These are phyloP conservation scores for Pichia cactophila DNA, from an alignment of 1,139 yeast genomes.

Conservation along the genomic window DNA sequence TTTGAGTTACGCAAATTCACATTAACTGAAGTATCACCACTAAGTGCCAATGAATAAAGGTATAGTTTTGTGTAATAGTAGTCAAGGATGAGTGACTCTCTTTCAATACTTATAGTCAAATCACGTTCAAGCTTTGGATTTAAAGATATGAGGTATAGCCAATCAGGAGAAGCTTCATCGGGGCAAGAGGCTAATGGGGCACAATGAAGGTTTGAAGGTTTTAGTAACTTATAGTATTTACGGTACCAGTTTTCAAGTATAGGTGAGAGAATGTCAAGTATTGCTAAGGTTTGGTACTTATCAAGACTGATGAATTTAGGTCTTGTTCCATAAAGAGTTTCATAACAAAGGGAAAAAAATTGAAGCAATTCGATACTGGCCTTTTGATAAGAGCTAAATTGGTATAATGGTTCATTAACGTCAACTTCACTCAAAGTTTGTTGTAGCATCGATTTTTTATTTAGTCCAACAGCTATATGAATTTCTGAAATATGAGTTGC, in stretches of 20 bases:
- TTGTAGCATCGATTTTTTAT: constrained; percentile 60
- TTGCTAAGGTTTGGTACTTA: constrained; percentile 63
- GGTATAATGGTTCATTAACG: constrained; percentile 32
- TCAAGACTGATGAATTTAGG: constrained; percentile 47
- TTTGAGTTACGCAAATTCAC: constrained; percentile 17
- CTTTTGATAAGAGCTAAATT: constrained; percentile 55
- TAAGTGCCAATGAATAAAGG: constrained; percentile 71
- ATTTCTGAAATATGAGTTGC: constrained; percentile 85
- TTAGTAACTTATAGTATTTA: constrained; percentile 49
- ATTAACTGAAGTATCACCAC: constrained; percentile 33
- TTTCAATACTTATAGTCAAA: constrained; percentile 41
- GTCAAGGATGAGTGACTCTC: constrained; percentile 72
- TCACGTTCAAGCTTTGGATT: constrained; percentile 34
- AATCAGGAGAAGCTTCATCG: constrained; percentile 15
- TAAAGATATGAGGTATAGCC: constrained; percentile 15
- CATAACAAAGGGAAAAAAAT: constrained; percentile 77
- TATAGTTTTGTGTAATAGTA: constrained; percentile 78
- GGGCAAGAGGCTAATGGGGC: constrained; percentile 13
- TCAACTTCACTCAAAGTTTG: constrained; percentile 61
- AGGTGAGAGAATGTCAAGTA: constrained; percentile 67
- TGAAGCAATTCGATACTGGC: constrained; percentile 76
- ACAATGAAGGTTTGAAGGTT: constrained; percentile 33
- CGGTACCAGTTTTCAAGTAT: constrained; percentile 72
- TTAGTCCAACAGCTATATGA: constrained; percentile 62
- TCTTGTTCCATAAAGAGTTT: constrained; percentile 64